Conservation (phyloP, 164 flowering plant genomes). For the Annona cherimola region DNA sequence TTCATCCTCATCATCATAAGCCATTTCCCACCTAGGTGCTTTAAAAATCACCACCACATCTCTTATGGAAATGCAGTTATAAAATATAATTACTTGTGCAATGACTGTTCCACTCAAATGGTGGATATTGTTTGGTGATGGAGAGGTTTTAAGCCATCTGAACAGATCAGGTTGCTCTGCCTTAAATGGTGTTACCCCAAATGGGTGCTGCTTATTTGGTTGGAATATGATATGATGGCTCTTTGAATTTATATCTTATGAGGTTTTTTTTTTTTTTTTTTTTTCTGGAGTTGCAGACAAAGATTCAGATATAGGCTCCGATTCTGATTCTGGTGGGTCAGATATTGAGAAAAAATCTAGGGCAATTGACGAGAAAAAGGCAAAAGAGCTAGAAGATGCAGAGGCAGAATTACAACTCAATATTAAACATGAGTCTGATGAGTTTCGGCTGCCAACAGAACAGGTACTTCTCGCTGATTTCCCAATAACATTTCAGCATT, state of each 20-base stretch:
- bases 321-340: slow-evolving; percentile 28
- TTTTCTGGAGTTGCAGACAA: slow-evolving; percentile 22
- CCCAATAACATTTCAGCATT: too few relatives aligned
- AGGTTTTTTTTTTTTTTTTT: slow-evolving; percentile 27
- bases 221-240: slow-evolving; percentile 49
- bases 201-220: slow-evolving; percentile 48
- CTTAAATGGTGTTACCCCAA: slow-evolving; percentile 37
- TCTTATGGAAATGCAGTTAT: too few relatives aligned
- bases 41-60: too few relatives aligned
- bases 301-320: slow-evolving; percentile 34
- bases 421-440: slow-evolving; percentile 73
- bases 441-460: slow-evolving; percentile 73
- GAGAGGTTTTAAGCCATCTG: slow-evolving; percentile 2
- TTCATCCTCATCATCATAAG: background rate
- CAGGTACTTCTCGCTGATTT: slow-evolving; percentile 38
- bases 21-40: too few relatives aligned
- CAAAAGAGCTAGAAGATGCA: slow-evolving; percentile 9
- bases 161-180: slow-evolving; percentile 34
- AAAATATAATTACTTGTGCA: background rate
- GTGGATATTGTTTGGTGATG: background rate
- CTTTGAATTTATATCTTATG: slow-evolving; percentile 36
- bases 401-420: slow-evolving; percentile 58
- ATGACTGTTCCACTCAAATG: background rate
- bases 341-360: slow-evolving; percentile 40
- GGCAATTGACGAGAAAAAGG: slow-evolving; percentile 45